Percentiles rank a stretch among this genome's conserved stretches.
phyloP scores from a whole-genome alignment of 257 asterid genomes.

The Schizonepeta tenuifolia region DNA sequence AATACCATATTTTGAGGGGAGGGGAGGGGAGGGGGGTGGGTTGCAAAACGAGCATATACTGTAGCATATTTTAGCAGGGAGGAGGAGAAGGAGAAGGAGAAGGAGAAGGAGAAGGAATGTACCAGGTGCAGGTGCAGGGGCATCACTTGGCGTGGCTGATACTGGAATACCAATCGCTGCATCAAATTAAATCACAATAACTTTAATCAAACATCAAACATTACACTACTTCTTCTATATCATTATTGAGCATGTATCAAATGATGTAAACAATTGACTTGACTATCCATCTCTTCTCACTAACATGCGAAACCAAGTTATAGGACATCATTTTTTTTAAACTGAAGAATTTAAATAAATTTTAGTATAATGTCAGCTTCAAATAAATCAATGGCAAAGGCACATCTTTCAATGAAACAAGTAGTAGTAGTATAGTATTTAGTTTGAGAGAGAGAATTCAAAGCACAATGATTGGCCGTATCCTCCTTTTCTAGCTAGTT shows the following conservation, averaged over 20 bases:
- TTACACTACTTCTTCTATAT: background rate
- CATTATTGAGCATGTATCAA: too few species aligned
- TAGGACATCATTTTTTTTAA: too few species aligned
- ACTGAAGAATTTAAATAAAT: too few species aligned
- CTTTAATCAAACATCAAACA: too few species aligned
- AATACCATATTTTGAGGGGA: background rate
- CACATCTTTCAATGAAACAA: background rate
- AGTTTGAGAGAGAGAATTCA: background rate
- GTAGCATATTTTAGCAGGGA: background rate
- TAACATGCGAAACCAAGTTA: too few species aligned
- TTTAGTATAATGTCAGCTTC: background rate
- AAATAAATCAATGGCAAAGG: background rate
- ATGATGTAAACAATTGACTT: too few species aligned
- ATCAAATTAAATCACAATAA: background rate
- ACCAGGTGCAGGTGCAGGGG: slow-evolving; percentile 46
- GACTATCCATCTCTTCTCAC: too few species aligned
- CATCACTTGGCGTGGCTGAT: slow-evolving; percentile 45
- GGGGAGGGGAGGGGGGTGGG: too few species aligned
- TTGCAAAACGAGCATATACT: background rate
- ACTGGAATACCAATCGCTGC: slow-evolving; percentile 64
- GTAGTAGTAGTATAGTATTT: too few species aligned
- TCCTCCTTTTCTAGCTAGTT: background rate
- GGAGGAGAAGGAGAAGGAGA: too few species aligned
- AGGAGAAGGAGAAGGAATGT: background rate
- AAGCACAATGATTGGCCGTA: background rate